Evolutionary conservation across 352 stramenopile species (phyloP), one percentile per base, ranked within the genome.

Genomic region (Salisapilia sapeloensis): DNA sequence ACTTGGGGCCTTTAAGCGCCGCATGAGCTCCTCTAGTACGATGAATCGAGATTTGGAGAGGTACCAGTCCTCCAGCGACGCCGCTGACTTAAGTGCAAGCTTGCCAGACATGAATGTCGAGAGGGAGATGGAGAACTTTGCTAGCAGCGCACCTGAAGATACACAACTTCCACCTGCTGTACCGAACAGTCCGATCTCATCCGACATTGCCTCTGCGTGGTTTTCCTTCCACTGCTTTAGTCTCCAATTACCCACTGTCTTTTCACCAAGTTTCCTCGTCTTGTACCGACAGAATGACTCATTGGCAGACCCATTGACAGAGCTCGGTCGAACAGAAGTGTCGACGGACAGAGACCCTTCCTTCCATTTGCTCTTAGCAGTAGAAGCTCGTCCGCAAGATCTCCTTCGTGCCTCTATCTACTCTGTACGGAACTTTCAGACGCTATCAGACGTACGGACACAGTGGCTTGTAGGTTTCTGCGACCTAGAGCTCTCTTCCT

Each of bases 141-240:
- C n/a, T n/a, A n/a, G n/a, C n/a, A n/a, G n/a, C n/a, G n/a, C n/a
- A n/a, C n/a, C n/a, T n/a, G n/a, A n/a, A n/a, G n/a, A n/a, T n/a
- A n/a, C n/a, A n/a, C n/a, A n/a, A n/a, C n/a, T n/a, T n/a, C n/a
- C n/a, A n/a, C n/a, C n/a, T n/a, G n/a, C n/a, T n/a, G n/a, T n/a
- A n/a, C n/a, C n/a, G n/a, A n/a, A n/a, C n/a, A n/a, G n/a, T n/a
- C n/a, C n/a, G n/a, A n/a, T n/a, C n/a, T n/a, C n/a, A n/a, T n/a
- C 14, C 3, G 19, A 31, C 16, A 33, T 42, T 6, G 27, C 40
- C 10, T 60, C 50, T 32, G 63, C 65, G 23, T 90, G 74, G 74
- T 42, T 90, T 24, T 90, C 74, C 5, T 90, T 86, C 35, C 69
- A 85, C 46, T 85, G 69, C 27, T 84, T 85, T 29, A 72, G 74